These are phyloP conservation scores for Taiozyma onychis DNA, from an alignment of 1,139 yeast genomes.

Conservation along the genomic window DNA sequence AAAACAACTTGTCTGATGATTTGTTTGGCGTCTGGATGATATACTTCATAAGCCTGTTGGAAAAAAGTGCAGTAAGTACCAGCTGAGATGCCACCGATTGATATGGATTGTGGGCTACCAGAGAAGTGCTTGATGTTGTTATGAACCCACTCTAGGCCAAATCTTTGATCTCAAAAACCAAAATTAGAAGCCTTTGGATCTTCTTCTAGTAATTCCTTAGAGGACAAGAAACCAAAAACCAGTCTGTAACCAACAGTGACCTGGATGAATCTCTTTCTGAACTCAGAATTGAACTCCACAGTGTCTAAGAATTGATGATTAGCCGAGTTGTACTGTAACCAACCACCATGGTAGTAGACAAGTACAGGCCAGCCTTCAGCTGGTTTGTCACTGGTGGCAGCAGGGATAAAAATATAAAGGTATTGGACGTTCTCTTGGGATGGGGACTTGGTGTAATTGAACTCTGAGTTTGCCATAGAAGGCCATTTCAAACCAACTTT, in stretches of 20 bases:
- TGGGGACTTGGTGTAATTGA: constrained; percentile 16
- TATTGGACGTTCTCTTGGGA: constrained; percentile 31
- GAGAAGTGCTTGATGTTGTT: constrained; percentile 29
- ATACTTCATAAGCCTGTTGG: constrained; percentile 29
- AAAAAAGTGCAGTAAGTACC: constrained; percentile 18
- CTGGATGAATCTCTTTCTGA: constrained; percentile 26
- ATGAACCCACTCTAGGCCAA: constrained; percentile 35
- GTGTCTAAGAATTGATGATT: background rate
- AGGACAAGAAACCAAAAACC: constrained; percentile 33
- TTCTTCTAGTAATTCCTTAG: constrained; percentile 9
- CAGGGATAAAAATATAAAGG: constrained; percentile 36
- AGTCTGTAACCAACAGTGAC: constrained; percentile 35
- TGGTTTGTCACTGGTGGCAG: constrained; percentile 11
- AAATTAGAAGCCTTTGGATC: constrained; percentile 26
- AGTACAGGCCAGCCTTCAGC: constrained; percentile 34
- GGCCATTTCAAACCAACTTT: constrained; percentile 30
- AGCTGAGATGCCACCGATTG: constrained; percentile 29
- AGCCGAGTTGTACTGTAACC: constrained; percentile 33
- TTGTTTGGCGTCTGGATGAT: constrained; percentile 29
- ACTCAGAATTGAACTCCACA: constrained; percentile 8
- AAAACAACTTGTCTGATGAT: constrained; percentile 32
- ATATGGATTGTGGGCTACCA: constrained; percentile 27
- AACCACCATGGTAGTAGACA: constrained; percentile 36
- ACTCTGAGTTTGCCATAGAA: constrained; percentile 24
- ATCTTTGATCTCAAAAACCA: constrained; percentile 38